Base-by-base conservation (phyloP, 805 yeast genomes). In the Torulaspora franciscae region DNA sequence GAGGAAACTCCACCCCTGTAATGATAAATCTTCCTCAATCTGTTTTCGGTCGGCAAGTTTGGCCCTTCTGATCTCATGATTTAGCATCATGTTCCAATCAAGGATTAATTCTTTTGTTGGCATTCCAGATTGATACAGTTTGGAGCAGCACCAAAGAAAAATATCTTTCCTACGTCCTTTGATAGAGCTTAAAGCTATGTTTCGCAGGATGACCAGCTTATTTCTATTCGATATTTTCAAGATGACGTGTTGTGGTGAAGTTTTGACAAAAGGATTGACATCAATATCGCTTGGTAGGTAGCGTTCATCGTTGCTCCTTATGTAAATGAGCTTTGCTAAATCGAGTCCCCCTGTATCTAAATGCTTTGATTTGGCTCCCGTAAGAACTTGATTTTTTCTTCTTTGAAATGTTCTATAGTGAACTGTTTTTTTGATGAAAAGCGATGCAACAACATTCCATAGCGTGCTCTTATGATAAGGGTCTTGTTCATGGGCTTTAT, bases 141-240 rank as follows among this genome's bases (percentile, higher is more conserved):
- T 54, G 1, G 56, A 37, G 32, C 62, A 54, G 17, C 60, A 56
- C 67, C 67, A 62, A 4, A 39, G 33, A 32, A 54, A 56, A 2
- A 60, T 50, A 29, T 59, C 62, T 14, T 40, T 43, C 14, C 61
- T 49, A 6, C 46, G 29, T 8, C 35, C 40, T 26, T 47, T 42
- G 4, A 49, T 37, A 1, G 65, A 58, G 24, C 42, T 47, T 25
- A 42, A 28, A 11, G 62, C 61, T 27, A 61, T 60, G 13, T 52
- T 61, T 46, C 55, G 51, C 7, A 62, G 30, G 3, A 62, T 61
- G 3, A 55, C 47, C 19, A 50, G 35, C 14, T 49, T 42, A 41
- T 61, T 62, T 7, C 38, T 42, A 6, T 52, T 50, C 2, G 54
- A 50, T 2, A 62, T 42, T 32, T 50, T 60, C 2, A 62, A 17